Percentiles rank a stretch among this genome's conserved stretches.
These are phyloP conservation scores for Auricularia sp. DNA, from an alignment of 768 basidiomycete species.

Conservation along the genomic window DNA sequence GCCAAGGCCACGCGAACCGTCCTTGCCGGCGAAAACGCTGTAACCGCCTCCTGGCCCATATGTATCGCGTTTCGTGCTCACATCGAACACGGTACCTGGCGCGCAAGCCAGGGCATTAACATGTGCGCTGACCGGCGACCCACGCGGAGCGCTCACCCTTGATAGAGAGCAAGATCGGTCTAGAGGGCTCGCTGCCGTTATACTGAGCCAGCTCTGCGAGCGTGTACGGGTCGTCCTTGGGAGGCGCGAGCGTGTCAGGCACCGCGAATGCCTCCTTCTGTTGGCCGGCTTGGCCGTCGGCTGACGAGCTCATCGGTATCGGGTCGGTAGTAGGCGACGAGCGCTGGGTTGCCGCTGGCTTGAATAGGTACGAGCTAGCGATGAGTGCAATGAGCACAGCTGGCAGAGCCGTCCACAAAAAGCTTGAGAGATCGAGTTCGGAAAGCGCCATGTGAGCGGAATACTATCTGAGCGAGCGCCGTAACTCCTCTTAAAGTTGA, in stretches of 20 bases:
- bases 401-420: neutral
- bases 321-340: slow-evolving; percentile 1
- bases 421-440: neutral
- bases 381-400: neutral
- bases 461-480: neutral
- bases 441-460: neutral
- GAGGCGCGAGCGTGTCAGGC: slow-evolving; percentile 65
- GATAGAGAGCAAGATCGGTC: slow-evolving; percentile 86
- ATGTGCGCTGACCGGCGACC: neutral
- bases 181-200: slow-evolving; percentile 54
- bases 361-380: neutral
- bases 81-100: slow-evolving; percentile 82
- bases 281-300: slow-evolving; percentile 10
- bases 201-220: slow-evolving; percentile 54
- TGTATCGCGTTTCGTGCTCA: slow-evolving; percentile 72
- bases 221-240: slow-evolving; percentile 73
- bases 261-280: slow-evolving; percentile 40
- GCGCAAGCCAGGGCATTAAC: neutral
- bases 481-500: neutral
- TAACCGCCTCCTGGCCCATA: slow-evolving; percentile 80
- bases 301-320: neutral
- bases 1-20: slow-evolving; percentile 82
- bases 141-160: slow-evolving; percentile 50
- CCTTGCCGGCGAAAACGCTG: slow-evolving; percentile 86
- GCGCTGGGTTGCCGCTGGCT: neutral